Conservation (phyloP, 208 protist genomes). For the Crithidia expoeki region DNA sequence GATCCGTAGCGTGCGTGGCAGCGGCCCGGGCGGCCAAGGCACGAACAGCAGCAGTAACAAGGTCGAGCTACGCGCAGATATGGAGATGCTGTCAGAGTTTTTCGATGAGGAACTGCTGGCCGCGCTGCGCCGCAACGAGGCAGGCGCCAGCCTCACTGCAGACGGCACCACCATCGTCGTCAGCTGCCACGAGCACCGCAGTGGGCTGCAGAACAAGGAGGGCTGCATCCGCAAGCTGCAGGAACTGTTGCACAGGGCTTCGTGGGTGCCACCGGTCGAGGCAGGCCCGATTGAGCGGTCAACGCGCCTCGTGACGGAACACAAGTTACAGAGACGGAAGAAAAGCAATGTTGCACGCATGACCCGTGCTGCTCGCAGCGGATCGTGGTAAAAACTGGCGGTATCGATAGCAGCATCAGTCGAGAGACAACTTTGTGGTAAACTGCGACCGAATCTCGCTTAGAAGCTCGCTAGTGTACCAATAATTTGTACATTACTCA, state of each 20-base stretch:
- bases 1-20: conserved; percentile 65
- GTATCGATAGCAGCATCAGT: no score
- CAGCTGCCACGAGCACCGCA: conserved; percentile 76
- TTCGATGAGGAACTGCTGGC: conserved; percentile 67
- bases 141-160: conserved; percentile 43
- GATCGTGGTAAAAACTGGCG: conserved; percentile 48
- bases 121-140: conserved; percentile 43
- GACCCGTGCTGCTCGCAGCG: conserved; percentile 44
- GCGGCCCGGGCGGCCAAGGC: conserved; percentile 84
- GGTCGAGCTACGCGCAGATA: conserved; percentile 74
- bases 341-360: conserved; percentile 65
- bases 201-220: conserved; percentile 80
- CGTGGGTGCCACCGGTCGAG: conserved; percentile 77
- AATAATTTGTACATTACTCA: no score
- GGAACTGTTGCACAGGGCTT: conserved; percentile 70
- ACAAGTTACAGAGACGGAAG: conserved; percentile 52
- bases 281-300: conserved; percentile 56
- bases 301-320: conserved; percentile 44
- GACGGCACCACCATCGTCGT: conserved; percentile 66
- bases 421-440: no score
- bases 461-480: no score
- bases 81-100: conserved; percentile 47
- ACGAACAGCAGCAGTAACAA: conserved; percentile 89
- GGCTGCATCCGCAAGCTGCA: conserved; percentile 61
- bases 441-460: no score